Conservation (phyloP, 2,329 filamentous ascomycete species). For the Penicillium concentricum region DNA sequence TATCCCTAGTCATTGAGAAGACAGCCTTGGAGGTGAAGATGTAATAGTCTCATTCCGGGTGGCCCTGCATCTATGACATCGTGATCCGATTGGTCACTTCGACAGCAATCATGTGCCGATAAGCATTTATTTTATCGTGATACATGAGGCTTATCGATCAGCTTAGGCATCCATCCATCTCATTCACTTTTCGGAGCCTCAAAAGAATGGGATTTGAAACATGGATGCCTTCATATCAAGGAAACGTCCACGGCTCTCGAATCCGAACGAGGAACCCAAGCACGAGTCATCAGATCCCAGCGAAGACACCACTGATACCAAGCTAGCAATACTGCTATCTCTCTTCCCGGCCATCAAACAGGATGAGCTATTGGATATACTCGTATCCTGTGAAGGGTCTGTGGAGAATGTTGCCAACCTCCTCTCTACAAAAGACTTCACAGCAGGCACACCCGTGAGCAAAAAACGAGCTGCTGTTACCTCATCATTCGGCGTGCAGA, state of each 20-base stretch:
- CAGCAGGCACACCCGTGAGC: constrained; percentile 9
- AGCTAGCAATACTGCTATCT: constrained; percentile 79
- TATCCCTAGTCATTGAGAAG: too few species aligned
- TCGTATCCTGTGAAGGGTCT: constrained; percentile 75
- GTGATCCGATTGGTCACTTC: constrained; percentile 31
- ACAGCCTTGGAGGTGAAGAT: too few species aligned
- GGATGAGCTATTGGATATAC: constrained; percentile 70
- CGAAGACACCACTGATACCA: constrained; percentile 84
- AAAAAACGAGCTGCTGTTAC: constrained; percentile 38
- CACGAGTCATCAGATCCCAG: constrained; percentile 35
- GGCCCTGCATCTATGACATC: not conserved
- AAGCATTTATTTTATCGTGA: constrained; percentile 15
- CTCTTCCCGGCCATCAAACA: constrained; percentile 65
- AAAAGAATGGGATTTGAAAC: not conserved
- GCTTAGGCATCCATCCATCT: not conserved
- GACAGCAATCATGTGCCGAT: constrained; percentile 31
- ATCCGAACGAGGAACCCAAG: not conserved
- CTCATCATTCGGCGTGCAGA: constrained; percentile 56
- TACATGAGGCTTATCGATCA: not conserved
- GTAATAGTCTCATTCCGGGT: not conserved
- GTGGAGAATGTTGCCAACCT: constrained; percentile 64
- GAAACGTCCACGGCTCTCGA: constrained; percentile 33
- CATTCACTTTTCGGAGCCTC: not conserved
- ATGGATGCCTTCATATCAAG: constrained; percentile 45
- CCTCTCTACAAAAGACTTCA: constrained; percentile 42